Evolutionary conservation across 75 land plant genomes (phyloP).

Genomic region (Isoetes taiwanensis): DNA sequence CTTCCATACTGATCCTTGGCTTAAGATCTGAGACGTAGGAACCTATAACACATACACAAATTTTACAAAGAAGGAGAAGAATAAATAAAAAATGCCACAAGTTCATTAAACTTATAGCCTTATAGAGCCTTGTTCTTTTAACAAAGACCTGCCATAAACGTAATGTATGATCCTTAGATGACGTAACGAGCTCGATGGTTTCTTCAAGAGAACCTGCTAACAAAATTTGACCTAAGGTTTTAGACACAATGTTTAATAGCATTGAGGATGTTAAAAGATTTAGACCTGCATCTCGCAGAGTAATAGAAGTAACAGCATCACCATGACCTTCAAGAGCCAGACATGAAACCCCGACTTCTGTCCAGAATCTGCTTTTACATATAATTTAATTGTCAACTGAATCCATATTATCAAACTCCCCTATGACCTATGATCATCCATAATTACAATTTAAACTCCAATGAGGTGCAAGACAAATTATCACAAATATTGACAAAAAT

Average conservation of each 20-base stretch:
- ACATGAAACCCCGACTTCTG: slow-evolving; percentile 34
- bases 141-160: slow-evolving; percentile 68
- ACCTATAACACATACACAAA: too few relatives aligned
- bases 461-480: too few relatives aligned
- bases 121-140: too few relatives aligned
- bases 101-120: too few relatives aligned
- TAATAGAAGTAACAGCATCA: slow-evolving; percentile 50
- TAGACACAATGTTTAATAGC: neutral
- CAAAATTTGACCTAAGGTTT: neutral
- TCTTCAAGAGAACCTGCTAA: neutral
- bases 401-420: too few relatives aligned
- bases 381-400: too few relatives aligned
- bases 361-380: slow-evolving; percentile 49
- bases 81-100: neutral
- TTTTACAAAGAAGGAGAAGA: neutral
- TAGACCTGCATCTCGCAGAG: neutral
- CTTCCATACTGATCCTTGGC: slow-evolving; percentile 18
- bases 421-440: too few relatives aligned
- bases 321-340: slow-evolving; percentile 60
- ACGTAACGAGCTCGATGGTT: slow-evolving; percentile 32
- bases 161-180: slow-evolving; percentile 57
- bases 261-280: neutral
- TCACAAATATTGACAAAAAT: too few relatives aligned
- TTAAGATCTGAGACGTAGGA: too few relatives aligned
- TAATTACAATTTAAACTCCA: too few relatives aligned